phyloP scores from a whole-genome alignment of 768 basidiomycete species.

The Trametes meyenii region DNA sequence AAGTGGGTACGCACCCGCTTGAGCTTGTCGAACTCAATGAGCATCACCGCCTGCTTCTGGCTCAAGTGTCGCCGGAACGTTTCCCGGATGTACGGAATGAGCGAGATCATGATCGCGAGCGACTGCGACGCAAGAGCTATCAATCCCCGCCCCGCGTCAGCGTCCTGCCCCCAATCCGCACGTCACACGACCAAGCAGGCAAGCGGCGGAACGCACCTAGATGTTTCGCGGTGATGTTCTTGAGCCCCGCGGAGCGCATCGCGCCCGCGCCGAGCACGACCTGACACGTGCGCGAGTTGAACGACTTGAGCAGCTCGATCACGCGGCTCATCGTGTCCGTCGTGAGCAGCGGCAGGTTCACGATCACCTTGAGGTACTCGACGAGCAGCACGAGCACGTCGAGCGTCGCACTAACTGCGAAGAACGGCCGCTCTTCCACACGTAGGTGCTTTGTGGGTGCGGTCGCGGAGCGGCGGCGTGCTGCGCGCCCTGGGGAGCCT shows the following conservation, averaged over 20 bases:
- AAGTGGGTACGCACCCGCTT: conserved; percentile 70
- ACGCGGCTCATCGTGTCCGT: conserved; percentile 94
- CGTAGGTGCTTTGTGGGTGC: conserved; percentile 57
- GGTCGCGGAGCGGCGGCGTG: conserved; percentile 20
- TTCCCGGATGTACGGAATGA: conserved; percentile 96
- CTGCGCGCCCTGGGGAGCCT: conserved; percentile 19
- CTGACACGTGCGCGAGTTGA: conserved; percentile 97
- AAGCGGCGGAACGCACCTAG: conserved; percentile 58
- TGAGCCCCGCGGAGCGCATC: conserved; percentile 97
- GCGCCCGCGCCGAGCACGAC: conserved; percentile 98
- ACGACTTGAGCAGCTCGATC: conserved; percentile 95
- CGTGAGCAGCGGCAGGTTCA: conserved; percentile 86
- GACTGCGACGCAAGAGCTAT: conserved; percentile 94
- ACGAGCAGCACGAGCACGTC: conserved; percentile 70
- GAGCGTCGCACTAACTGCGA: conserved; percentile 83
- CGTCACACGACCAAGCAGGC: conserved; percentile 5
- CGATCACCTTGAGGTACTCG: conserved; percentile 87
- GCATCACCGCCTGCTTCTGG: conserved; percentile 93
- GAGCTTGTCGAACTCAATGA: conserved; percentile 97
- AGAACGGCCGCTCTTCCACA: conserved; percentile 86
- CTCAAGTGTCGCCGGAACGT: conserved; percentile 92
- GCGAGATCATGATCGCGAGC: conserved; percentile 88
- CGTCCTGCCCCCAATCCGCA: conserved; percentile 12
- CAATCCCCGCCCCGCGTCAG: conserved; percentile 5
- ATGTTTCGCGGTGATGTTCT: conserved; percentile 98